Conservation (phyloP, 768 basidiomycete genomes). For the Boletus edulis region DNA sequence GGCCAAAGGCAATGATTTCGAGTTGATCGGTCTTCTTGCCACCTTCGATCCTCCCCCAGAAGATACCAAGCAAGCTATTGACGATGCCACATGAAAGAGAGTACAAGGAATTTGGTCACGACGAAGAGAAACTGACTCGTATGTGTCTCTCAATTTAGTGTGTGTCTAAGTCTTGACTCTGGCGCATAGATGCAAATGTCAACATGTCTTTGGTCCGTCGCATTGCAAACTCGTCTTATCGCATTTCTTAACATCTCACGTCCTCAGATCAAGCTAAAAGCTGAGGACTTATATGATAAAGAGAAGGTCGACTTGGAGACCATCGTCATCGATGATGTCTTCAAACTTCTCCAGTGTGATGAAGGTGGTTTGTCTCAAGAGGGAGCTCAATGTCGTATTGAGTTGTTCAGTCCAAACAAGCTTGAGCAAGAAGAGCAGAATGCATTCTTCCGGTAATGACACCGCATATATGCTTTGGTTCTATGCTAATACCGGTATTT, state of each 20-base stretch:
- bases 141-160: constrained; percentile 27
- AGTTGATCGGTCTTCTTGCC: constrained; percentile 93
- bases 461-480: background rate
- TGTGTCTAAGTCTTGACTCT: background rate
- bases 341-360: constrained; percentile 90
- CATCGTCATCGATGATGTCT: constrained; percentile 94
- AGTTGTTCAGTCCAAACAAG: constrained; percentile 95
- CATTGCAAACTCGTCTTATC: constrained; percentile 1
- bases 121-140: constrained; percentile 67
- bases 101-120: constrained; percentile 85
- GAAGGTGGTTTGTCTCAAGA: constrained; percentile 72
- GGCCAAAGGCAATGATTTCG: constrained; percentile 93
- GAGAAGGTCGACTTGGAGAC: constrained; percentile 99
- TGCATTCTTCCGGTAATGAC: constrained; percentile 69
- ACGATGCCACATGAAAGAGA: constrained; percentile 81
- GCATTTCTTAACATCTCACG: background rate
- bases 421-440: constrained; percentile 90
- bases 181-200: constrained; percentile 70
- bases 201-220: constrained; percentile 72
- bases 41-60: constrained; percentile 98
- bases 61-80: constrained; percentile 98
- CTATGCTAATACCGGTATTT: background rate
- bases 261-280: constrained; percentile 76
- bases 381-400: constrained; percentile 81
- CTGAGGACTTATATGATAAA: constrained; percentile 94